Percentiles rank a stretch among this genome's conserved stretches.
phyloP scores from a whole-genome alignment of 1,284 basidiomycete genomes.

The Sphaerobolus stellatus region DNA sequence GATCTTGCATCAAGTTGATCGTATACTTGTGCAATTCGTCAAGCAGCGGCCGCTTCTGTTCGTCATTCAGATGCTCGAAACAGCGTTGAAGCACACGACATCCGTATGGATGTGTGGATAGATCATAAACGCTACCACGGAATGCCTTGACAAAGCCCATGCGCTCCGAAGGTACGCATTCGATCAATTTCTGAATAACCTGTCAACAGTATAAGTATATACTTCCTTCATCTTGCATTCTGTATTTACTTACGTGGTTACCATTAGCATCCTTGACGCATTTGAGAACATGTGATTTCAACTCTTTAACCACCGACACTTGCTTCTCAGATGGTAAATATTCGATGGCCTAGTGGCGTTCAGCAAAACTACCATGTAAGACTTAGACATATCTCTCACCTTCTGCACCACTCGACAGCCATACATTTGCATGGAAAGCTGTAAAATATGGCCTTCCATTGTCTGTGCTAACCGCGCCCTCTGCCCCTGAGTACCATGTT shows the following conservation, averaged over 20 bases:
- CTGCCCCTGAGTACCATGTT: conserved; percentile 80
- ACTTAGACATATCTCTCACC: conserved; percentile 40
- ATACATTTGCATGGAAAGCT: conserved; percentile 90
- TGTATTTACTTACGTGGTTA: conserved; percentile 73
- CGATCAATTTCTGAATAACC: conserved; percentile 83
- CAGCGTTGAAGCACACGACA: conserved; percentile 95
- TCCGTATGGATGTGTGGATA: conserved; percentile 91
- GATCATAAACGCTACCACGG: conserved; percentile 77
- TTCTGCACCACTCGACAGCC: conserved; percentile 92
- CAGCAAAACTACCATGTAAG: conserved; percentile 6
- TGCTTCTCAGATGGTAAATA: conserved; percentile 79
- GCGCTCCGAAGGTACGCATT: conserved; percentile 75
- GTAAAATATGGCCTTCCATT: conserved; percentile 80
- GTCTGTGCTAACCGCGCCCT: conserved; percentile 68
- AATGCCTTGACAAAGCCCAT: conserved; percentile 79
- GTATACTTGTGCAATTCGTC: conserved; percentile 82
- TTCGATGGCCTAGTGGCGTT: conserved; percentile 71
- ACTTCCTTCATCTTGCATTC: conserved; percentile 13
- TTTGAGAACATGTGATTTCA: conserved; percentile 79
- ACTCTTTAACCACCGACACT: conserved; percentile 70
- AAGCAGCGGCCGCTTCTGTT: conserved; percentile 70
- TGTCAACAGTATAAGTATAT: conserved; percentile 25
- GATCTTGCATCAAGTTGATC: conserved; percentile 77
- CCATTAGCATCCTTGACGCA: conserved; percentile 94
- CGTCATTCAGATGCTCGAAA: conserved; percentile 80